Base-by-base conservation (phyloP, 345 rosid species). In the Luvunga scandens region DNA sequence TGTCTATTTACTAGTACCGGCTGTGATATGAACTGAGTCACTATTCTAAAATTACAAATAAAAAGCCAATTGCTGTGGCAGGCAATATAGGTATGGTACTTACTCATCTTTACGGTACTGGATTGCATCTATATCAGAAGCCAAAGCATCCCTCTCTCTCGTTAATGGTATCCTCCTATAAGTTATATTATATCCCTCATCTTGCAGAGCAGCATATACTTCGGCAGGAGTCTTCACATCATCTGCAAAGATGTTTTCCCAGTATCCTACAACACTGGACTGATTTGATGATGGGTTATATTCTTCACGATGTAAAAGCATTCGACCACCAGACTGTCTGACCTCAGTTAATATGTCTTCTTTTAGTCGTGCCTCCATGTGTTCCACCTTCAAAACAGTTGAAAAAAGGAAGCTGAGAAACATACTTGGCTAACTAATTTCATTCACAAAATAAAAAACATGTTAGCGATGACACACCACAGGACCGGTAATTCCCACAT, bases 231-330 rank as follows among this genome's bases (percentile, higher is more conserved):
- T 90, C 86, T 90, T 94, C 82, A 96, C 94, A 80, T 89, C 88
- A 60, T 92, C 97, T 56, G 88, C 86, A 75, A 86, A 87, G 66
- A 96, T 92, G 84, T 91, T 92, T 84, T 92, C 98, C 99, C 98
- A 93, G 81, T 92, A 95, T 75, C 99, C 99, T 72, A 88, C 84
- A 75, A 95, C 93, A 82, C 88, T 89, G 69, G 97, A 90, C 78
- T 88, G 86, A 81, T 95, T 88, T 82, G 91, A 85, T 67, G 85
- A 86, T 8, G 95, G 88, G 38, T 83, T 89, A 78, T 88, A 89
- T 83, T 95, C 99, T 91, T 95, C 99, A 61, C 98, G 94, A 81
- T 95, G 99, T 81, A 95, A 84, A 85, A 95, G 94, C 87, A 95
- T 90, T 83, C 96, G 82, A 25, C 98, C 97, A 68, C 94, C 89